These are phyloP conservation scores for Lipomyces sp. DNA, from an alignment of 805 yeast species.

Conservation along the genomic window DNA sequence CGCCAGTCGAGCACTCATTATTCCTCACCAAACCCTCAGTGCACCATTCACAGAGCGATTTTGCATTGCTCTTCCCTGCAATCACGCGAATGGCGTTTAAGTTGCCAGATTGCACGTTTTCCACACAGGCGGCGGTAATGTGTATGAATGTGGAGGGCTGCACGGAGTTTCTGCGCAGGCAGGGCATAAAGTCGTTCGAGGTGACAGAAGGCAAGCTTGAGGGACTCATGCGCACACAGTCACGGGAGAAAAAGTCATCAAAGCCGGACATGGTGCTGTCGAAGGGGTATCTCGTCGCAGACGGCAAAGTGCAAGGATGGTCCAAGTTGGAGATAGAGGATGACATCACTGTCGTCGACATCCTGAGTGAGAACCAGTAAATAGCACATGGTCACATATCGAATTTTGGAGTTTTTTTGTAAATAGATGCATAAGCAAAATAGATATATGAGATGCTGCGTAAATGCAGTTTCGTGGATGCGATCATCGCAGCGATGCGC, in stretches of 20 bases:
- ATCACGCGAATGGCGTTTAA: constrained; percentile 23
- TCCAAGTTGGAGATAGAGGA: constrained; percentile 17
- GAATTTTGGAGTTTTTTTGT: neutral
- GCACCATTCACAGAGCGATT: constrained; percentile 31
- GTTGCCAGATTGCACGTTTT: constrained; percentile 21
- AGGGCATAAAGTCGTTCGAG: constrained; percentile 10
- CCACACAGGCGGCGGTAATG: constrained; percentile 27
- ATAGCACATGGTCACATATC: neutral
- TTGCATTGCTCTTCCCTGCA: constrained; percentile 28
- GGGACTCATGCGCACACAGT: constrained; percentile 14
- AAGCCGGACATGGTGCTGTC: neutral
- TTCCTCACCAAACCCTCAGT: constrained; percentile 25
- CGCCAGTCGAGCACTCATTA: constrained; percentile 9
- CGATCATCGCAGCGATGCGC: too few species aligned
- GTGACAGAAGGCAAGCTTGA: constrained; percentile 9
- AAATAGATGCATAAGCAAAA: too few species aligned
- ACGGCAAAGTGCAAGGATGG: constrained; percentile 22
- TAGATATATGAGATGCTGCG: too few species aligned
- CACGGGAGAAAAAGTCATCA: constrained; percentile 6
- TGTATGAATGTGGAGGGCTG: constrained; percentile 25
- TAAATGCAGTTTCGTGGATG: too few species aligned
- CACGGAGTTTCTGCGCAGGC: constrained; percentile 21
- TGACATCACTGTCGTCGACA: constrained; percentile 22
- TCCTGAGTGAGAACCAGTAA: constrained; percentile 8
- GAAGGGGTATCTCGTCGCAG: constrained; percentile 19